Evolutionary conservation across 2,329 filamentous ascomycete species (phyloP).

Genomic region (Colletotrichum abscissum): DNA sequence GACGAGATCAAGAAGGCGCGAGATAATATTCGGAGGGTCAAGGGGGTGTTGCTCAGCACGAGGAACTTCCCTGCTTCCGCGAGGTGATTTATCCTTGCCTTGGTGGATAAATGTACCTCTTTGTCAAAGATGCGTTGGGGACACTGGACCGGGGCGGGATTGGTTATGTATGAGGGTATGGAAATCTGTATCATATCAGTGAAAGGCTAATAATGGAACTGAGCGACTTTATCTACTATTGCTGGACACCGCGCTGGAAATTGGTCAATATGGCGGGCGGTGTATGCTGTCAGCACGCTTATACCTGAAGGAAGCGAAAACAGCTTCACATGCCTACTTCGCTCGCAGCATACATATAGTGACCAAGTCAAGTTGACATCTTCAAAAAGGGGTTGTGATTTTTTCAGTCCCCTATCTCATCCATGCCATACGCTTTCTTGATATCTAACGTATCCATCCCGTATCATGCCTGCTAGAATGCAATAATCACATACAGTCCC

Average conservation of each 20-base stretch:
- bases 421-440: background rate
- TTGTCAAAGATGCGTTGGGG: background rate
- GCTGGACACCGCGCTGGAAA: background rate
- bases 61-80: slow-evolving; percentile 74
- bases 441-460: background rate
- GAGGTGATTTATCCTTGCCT: slow-evolving; percentile 34
- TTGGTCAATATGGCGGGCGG: too few relatives aligned
- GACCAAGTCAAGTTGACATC: background rate
- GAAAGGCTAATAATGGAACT: background rate
- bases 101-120: background rate
- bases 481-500: background rate
- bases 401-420: background rate
- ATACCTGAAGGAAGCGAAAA: background rate
- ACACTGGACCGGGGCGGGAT: background rate
- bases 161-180: background rate
- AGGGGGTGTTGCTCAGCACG: slow-evolving; percentile 80
- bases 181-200: background rate
- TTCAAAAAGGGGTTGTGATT: background rate
- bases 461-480: background rate
- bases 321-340: background rate
- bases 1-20: slow-evolving; percentile 81
- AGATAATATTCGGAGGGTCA: slow-evolving; percentile 81
- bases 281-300: background rate
- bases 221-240: background rate
- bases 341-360: background rate